phyloP scores from a whole-genome alignment of 331 rosid species.

The Acacia pycnantha region DNA sequence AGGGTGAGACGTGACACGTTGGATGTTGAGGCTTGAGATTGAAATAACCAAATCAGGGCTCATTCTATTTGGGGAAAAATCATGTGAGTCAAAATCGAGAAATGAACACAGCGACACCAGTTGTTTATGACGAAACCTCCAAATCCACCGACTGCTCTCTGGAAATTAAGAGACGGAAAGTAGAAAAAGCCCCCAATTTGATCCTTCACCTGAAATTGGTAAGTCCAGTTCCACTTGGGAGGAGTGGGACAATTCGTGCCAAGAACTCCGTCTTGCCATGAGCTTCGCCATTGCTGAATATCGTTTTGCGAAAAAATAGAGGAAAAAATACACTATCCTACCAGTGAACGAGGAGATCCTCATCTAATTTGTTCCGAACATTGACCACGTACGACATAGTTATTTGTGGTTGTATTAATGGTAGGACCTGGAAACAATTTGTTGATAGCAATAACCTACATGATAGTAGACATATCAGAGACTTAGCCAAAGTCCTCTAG shows the following conservation, averaged over 20 bases:
- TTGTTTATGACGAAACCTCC: slow-evolving; percentile 60
- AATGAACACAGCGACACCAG: no score
- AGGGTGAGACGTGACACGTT: no score
- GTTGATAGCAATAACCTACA: slow-evolving; percentile 73
- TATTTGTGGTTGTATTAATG: slow-evolving; percentile 63
- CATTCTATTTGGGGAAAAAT: no score
- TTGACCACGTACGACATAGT: slow-evolving; percentile 64
- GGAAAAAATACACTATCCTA: slow-evolving; percentile 25
- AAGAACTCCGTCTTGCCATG: slow-evolving; percentile 75
- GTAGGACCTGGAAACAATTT: slow-evolving; percentile 66
- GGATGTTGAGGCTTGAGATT: no score
- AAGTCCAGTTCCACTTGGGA: slow-evolving; percentile 82
- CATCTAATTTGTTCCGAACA: slow-evolving; percentile 73
- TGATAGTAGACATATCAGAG: slow-evolving; percentile 19
- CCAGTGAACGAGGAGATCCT: slow-evolving; percentile 68
- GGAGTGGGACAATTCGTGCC: slow-evolving; percentile 81
- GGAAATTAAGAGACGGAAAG: slow-evolving; percentile 66
- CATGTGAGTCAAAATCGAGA: no score
- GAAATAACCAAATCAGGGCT: no score
- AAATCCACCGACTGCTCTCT: slow-evolving; percentile 74
- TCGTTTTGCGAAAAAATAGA: not conserved
- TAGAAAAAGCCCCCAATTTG: slow-evolving; percentile 74
- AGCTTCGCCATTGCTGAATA: slow-evolving; percentile 60
- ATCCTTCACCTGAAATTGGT: slow-evolving; percentile 73
- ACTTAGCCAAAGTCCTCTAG: not conserved